Conservation (phyloP, 2,329 filamentous ascomycete species). For the Aspergillus jensenii region DNA sequence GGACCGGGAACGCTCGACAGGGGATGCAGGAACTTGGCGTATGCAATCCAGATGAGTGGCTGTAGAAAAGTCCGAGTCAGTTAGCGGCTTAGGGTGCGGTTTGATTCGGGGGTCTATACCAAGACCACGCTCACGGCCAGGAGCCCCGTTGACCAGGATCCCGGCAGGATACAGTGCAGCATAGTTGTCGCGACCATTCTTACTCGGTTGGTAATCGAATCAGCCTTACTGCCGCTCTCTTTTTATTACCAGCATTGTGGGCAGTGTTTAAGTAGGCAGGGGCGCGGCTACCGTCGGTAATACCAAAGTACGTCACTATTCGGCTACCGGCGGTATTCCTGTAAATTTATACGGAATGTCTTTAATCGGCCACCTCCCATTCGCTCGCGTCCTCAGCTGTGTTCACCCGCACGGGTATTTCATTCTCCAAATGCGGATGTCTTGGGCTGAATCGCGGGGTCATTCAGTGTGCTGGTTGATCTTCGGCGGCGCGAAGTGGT, state of each 20-base stretch:
- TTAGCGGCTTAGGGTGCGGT: neutral
- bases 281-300: neutral
- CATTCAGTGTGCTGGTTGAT: neutral
- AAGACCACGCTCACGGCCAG: neutral
- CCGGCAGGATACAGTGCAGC: neutral
- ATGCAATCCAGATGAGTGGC: slow-evolving; percentile 24
- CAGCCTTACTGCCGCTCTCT: neutral
- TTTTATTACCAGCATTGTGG: neutral
- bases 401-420: neutral
- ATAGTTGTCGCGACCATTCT: neutral
- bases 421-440: neutral
- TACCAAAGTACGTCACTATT: neutral
- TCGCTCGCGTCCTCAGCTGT: neutral
- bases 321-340: slow-evolving; percentile 3
- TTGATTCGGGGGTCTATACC: neutral
- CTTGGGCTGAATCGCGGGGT: neutral
- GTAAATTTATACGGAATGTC: neutral
- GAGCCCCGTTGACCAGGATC: neutral
- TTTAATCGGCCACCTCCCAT: neutral
- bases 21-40: slow-evolving; percentile 38
- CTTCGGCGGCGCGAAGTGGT: neutral
- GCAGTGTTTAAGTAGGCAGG: neutral
- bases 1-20: slow-evolving; percentile 33
- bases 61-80: neutral
- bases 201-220: neutral